Base-by-base conservation (phyloP, 2,329 filamentous ascomycete genomes). In the Monosporascus sp. region DNA sequence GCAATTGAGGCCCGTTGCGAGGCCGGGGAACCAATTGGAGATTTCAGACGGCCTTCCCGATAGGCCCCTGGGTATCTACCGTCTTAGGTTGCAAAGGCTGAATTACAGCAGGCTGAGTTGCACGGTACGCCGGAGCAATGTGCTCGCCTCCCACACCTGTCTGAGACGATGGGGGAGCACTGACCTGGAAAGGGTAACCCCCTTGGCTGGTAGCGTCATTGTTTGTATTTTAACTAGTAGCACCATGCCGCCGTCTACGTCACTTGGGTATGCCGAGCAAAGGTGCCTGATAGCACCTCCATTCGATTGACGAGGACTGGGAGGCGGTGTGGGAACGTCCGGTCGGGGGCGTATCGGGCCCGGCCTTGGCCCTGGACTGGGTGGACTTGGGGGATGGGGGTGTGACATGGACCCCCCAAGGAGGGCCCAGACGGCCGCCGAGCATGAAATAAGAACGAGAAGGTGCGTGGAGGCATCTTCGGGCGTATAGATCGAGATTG, bases 281-380 rank as follows among this genome's bases (percentile, higher is more conserved):
- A 5, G 9, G 31, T 35, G 5, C 31, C 5, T 14, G 11, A 4
- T 35, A 35, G 31, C 31, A 14, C 11, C 31, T 14, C 20, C 7
- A 24, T 15, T 44, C 8, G n/a, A n/a, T 27, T 14, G 24, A 11
- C 22, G 60, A 49, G 64, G 64, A 43, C 62, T 66, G 39, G 64
- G 64, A 37, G 64, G 64, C 18, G 64, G 64, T 39, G 63, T 62
- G 45, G 64, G 64, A 43, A 65, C 63, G 38, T 65, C 38, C 15
- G 64, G 64, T 36, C 55, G 53, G 37, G 64, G 64, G 15, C 37
- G 9, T n/a, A 60, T 18, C n/a, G 64, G 64, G 31, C 60, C 59
- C 35, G 64, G 64, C 41, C 64, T 61, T 9, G 59, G 59, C 11
- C 59, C 59, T 49, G 57, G 62, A 39, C 60, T 65, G 36, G 62